These are phyloP conservation scores for Piloderma croceum DNA, from an alignment of 768 basidiomycete genomes.

Conservation along the genomic window DNA sequence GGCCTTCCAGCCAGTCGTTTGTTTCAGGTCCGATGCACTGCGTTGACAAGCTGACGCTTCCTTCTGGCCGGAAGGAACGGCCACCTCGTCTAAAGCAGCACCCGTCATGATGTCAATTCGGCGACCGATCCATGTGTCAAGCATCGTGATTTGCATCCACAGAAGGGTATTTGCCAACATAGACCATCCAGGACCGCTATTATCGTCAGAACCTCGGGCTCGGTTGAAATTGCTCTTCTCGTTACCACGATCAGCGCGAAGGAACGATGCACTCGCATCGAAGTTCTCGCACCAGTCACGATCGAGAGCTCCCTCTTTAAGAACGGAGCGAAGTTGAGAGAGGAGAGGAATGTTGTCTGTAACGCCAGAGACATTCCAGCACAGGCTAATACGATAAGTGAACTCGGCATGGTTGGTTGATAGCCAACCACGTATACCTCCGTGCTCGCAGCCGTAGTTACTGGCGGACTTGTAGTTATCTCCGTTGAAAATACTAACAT, in stretches of 20 bases:
- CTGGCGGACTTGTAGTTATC: slow-evolving; percentile 14
- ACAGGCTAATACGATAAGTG: slow-evolving; percentile 4
- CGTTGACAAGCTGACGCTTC: too few species aligned
- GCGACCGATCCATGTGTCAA: slow-evolving; percentile 18
- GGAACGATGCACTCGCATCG: too few species aligned
- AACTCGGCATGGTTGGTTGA: slow-evolving; percentile 10
- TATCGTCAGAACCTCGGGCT: slow-evolving; percentile 1
- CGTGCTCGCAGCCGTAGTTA: slow-evolving; percentile 16
- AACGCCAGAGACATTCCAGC: slow-evolving; percentile 5
- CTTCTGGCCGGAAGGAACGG: slow-evolving; percentile 10
- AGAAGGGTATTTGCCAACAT: slow-evolving; percentile 9
- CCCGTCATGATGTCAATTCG: slow-evolving; percentile 12
- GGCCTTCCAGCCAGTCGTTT: too few species aligned
- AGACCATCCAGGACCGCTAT: slow-evolving; percentile 3
- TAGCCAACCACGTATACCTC: slow-evolving; percentile 16
- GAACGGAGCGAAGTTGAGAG: slow-evolving; percentile 1
- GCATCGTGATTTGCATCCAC: slow-evolving; percentile 16
- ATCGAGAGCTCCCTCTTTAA: too few species aligned
- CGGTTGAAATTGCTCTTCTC: too few species aligned
- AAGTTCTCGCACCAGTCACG: too few species aligned
- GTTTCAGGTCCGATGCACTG: too few species aligned
- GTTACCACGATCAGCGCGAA: too few species aligned
- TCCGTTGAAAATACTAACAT: too few species aligned
- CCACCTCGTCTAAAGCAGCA: slow-evolving; percentile 4
- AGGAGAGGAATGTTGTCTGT: slow-evolving; percentile 11